Base-by-base conservation (phyloP, 352 stramenopile species). In the Phytophthora boehmeriae region DNA sequence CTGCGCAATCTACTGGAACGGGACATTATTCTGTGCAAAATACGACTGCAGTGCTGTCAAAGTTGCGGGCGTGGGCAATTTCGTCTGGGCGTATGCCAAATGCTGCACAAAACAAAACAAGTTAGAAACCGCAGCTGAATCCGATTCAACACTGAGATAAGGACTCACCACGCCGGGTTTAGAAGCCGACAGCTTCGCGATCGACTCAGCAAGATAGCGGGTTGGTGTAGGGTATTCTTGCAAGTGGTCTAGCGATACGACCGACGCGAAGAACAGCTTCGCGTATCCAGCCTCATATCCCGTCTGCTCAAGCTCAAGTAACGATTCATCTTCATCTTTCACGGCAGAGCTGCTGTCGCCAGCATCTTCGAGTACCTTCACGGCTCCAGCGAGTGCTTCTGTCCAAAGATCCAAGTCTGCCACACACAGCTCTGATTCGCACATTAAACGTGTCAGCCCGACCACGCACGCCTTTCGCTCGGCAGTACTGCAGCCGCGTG, bases 201-300 rank as follows among this genome's bases (percentile, higher is more conserved):
- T 71, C 14, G 75, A 89, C 30, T 89, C 79, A 4, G 76, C 75
- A 55, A 93, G 65, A 45, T 89, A 93, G 39, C 76, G 76, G 41
- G 80, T 81, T 38, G 78, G 58, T 5, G 67, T 50, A 0, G 75
- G 66, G 61, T 97, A 88, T 47, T 97, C 86, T 14, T 78, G 59
- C 54, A 98, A 88, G 25, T 88, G 82, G 72, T 99, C 96, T 47
- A 93, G 79, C 0, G 79, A 63, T 34, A 88, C 80, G 32, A 92
- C 80, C 0, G 83, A 90, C 9, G 95, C 95, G 73, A 98, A 98
- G 58, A 96, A 93, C 16, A 99, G 71, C 55, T 95, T 93, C 13
- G 95, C 97, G 73, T 96, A 98, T 8, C 91, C 90, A 32, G 95
- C 88, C 83, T 98, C 95, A 62, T 98, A 99, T 22, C 89, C 85